Conservation (phyloP, 2,329 filamentous ascomycete genomes). For the Alternaria dauci region DNA sequence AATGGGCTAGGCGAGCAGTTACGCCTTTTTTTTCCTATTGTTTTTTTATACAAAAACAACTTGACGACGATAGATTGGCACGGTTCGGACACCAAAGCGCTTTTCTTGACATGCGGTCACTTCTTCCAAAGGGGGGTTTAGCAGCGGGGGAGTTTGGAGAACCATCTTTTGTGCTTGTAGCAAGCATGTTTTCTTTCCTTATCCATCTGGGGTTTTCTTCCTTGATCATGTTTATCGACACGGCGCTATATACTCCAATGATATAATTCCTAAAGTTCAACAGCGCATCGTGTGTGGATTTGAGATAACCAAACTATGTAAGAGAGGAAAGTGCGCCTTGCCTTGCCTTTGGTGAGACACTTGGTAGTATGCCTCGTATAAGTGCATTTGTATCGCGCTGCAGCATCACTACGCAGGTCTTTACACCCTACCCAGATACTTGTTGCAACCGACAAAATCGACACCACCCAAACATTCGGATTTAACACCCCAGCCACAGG, state of each 20-base stretch:
- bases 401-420: background rate
- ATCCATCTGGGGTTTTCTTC: background rate
- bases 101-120: background rate
- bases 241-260: conserved; percentile 8
- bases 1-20: background rate
- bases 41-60: background rate
- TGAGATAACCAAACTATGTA: background rate
- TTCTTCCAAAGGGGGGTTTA: background rate
- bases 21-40: background rate
- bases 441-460: background rate
- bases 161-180: background rate
- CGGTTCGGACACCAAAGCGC: background rate
- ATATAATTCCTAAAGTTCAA: background rate
- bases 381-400: background rate
- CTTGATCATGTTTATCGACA: background rate
- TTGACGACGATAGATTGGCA: background rate
- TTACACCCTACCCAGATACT: background rate
- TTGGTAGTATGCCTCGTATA: background rate
- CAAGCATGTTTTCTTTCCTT: background rate
- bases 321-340: background rate
- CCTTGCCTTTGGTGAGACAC: background rate
- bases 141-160: conserved; percentile 1
- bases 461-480: too few relatives aligned
- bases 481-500: background rate
- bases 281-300: background rate